Evolutionary conservation across 2,329 filamentous ascomycete species (phyloP), one percentile per base, ranked within the genome.

Genomic region (Cladosporium colombiae): DNA sequence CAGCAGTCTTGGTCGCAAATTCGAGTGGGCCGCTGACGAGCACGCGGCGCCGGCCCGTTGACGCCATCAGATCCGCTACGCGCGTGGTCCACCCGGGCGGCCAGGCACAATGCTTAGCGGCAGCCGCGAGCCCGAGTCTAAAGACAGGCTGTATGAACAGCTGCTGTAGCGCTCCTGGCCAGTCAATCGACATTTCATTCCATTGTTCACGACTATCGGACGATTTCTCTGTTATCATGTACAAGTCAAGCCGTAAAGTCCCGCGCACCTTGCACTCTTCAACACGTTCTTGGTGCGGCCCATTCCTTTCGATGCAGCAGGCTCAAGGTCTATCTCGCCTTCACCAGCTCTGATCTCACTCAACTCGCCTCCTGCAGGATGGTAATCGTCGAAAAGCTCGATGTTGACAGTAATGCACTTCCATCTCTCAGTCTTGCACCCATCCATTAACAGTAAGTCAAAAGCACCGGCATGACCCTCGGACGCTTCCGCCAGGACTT

Each of bases 361-460:
- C 29, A 69, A 66, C 13, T 71, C 71, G 4, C 70, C 75, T 18
- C 65, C 67, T 8, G 74, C 72, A 8, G 77, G 76, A 35, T 72
- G 68, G 66, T 79, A 77, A 63, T 76, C 74, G 67, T 76, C 73
- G 65, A 78, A 75, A 27, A 79, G 61, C 57, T 78, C 76, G 11
- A 77, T 78, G 58, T 77, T 74, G 33, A 80, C 75, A 3, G 75
- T 73, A 21, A 80, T 68, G 58, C 78, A 80, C n/a, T 69, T 71
- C 31, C 79, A 61, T 3, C 71, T 67, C 13, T 71, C 69, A 16
- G 70, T 66, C 16, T 71, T 68, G 66, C 78, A 80, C 7, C 70
- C 68, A 14, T 71, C 66, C 64, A 75, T 74, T 44, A 80, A 66
- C 13, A 71, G 69, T 23, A 79, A 71, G 53, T 80, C 78, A 64